Base-by-base conservation (phyloP, 176 grass and related monocot genomes). In the Canna indica region DNA sequence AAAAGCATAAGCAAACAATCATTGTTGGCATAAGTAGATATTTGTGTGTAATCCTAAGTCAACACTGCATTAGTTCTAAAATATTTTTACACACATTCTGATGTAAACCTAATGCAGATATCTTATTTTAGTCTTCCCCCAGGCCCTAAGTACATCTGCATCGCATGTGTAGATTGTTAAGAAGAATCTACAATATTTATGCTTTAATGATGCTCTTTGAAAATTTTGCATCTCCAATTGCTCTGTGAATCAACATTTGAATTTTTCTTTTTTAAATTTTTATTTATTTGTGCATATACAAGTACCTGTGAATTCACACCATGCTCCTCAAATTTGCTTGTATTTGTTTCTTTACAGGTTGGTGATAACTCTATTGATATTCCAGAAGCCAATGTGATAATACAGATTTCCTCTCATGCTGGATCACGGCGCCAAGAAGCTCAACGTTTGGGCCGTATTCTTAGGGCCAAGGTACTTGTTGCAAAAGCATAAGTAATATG, bases 281-380 rank as follows among this genome's bases (percentile, higher is more conserved):
- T 29, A n/a, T 56, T 56, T 56, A 5, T 56, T 56, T 20, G 17
- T 56, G 17, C 22, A 56, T 7, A 56, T 9, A 56, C 17, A 24
- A 22, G 64, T 67, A 14, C 9, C 44, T 10, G 27, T 47, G n/a
- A 45, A 30, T 47, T 7, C 27, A 47, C 22, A 45, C 14, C 36
- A 5, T 73, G 22, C 16, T 54, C 30, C 59, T 18, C 14, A 54
- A 57, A 71, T 39, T 52, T 76, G 42, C 38, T 36, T 38, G 7
- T 11, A 44, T 44, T 69, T 75, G 11, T 84, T 65, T 73, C 25
- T 79, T 76, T 36, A 62, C 75, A 97, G 93, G 93, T 97, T n/a
- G 93, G 93, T 69, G 88, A 97, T 85, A 97, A 97, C 63, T 97
- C 93, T 5, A 97, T 97, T 70, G 93, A 97, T 97, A 97, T 92